Conservation (phyloP, 73 alveolate genomes). For the Uronychia binucleata region DNA sequence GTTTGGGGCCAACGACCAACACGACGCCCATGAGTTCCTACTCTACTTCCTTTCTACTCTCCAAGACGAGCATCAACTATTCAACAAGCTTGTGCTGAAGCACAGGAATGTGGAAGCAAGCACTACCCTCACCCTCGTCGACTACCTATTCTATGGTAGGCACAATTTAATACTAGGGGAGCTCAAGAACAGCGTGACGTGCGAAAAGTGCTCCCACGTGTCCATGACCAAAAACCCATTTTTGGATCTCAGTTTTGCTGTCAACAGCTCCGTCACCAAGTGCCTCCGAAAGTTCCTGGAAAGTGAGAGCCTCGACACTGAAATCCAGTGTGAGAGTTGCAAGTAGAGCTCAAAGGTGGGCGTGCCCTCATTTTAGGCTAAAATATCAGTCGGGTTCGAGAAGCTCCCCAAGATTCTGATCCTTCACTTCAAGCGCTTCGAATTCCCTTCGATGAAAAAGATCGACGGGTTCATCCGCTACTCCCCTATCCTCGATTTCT, state of each 20-base stretch:
- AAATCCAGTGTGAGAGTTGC: not conserved
- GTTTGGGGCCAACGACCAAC: not conserved
- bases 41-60: not conserved
- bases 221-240: not conserved
- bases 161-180: not conserved
- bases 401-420: not conserved
- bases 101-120: not conserved
- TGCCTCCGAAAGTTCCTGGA: not conserved
- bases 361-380: not conserved
- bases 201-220: not conserved
- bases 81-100: not conserved
- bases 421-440: not conserved
- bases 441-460: not conserved
- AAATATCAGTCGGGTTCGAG: not conserved
- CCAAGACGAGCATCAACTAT: not conserved
- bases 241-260: not conserved
- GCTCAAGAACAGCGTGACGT: not conserved
- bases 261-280: not conserved
- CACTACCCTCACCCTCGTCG: not conserved
- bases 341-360: not conserved
- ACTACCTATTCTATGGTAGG: not conserved
- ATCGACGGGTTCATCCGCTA: not conserved
- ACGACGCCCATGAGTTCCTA: not conserved
- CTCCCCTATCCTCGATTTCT: not conserved
- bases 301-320: not conserved